Evolutionary conservation across 83 land plant genomes (phyloP).

Genomic region (Larix sibirica): DNA sequence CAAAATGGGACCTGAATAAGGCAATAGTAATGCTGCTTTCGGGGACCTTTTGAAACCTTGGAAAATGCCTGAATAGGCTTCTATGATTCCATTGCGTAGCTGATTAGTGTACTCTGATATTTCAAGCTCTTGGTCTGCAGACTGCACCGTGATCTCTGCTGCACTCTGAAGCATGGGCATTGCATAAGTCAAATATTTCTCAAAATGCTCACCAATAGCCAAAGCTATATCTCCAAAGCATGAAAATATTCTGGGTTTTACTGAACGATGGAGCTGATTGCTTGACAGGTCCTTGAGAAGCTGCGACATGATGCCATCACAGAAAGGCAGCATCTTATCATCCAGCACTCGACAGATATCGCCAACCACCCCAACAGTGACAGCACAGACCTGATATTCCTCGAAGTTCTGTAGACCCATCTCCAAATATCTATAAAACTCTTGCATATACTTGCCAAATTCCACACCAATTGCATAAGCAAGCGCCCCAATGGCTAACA

Average conservation of each 20-base stretch:
- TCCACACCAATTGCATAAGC: constrained; percentile 71
- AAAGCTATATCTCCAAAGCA: constrained; percentile 86
- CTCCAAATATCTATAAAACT: constrained; percentile 71
- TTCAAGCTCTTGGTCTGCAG: constrained; percentile 60
- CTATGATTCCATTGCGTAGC: constrained; percentile 74
- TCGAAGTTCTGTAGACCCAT: constrained; percentile 86
- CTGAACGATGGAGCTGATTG: constrained; percentile 77
- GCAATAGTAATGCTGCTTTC: constrained; percentile 58
- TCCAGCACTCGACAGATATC: constrained; percentile 81
- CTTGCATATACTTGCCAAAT: constrained; percentile 75
- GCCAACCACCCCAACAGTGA: constrained; percentile 83
- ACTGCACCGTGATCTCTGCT: constrained; percentile 63
- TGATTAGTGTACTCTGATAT: constrained; percentile 72
- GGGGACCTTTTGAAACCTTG: constrained; percentile 77
- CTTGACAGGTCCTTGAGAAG: constrained; percentile 78
- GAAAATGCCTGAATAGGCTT: constrained; percentile 82
- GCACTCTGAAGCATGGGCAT: constrained; percentile 90
- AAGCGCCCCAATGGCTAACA: constrained; percentile 85
- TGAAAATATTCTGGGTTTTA: constrained; percentile 83
- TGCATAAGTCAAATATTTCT: constrained; percentile 78
- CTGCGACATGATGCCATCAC: constrained; percentile 88
- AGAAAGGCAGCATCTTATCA: constrained; percentile 71
- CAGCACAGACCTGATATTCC: constrained; percentile 84
- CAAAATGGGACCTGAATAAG: constrained; percentile 62
- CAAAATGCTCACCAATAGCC: constrained; percentile 80